Evolutionary conservation across 306 rosid species (phyloP).

Genomic region (Vigna nakashimae): DNA sequence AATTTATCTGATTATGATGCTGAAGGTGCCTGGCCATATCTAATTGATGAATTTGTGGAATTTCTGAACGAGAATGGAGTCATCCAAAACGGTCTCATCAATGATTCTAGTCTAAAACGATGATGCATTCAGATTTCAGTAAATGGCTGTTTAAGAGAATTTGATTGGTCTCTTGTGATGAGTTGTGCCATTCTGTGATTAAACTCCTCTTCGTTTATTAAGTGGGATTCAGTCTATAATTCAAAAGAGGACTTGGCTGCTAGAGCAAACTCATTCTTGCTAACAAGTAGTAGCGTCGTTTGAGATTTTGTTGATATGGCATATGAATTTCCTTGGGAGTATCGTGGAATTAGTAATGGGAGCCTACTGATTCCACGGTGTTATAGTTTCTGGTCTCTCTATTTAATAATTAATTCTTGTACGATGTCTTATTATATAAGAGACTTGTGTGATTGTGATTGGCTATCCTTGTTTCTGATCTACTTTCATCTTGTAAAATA

Average conservation of each 20-base stretch:
- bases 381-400: constrained; percentile 21
- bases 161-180: constrained; percentile 33
- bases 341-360: constrained; percentile 38
- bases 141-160: constrained; percentile 17
- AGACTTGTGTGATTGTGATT: constrained; percentile 18
- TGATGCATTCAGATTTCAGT: constrained; percentile 41
- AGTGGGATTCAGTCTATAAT: constrained; percentile 25
- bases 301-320: constrained; percentile 48
- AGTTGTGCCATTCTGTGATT: constrained; percentile 39
- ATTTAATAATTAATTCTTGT: constrained; percentile 36
- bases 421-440: constrained; percentile 41
- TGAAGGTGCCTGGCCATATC: constrained; percentile 99
- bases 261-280: constrained; percentile 47
- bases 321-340: constrained; percentile 41
- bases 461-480: constrained; percentile 9
- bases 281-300: constrained; percentile 41
- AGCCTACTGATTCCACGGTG: constrained; percentile 35
- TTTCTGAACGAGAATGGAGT: constrained; percentile 83
- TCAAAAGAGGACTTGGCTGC: constrained; percentile 41
- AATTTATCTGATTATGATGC: constrained; percentile 84
- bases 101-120: constrained; percentile 53
- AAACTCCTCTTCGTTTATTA: constrained; percentile 23
- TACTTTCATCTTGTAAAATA: constrained; percentile 38
- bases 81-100: constrained; percentile 52
- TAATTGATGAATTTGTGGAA: constrained; percentile 94